Percentiles rank a stretch among this genome's conserved stretches.
Conservation (phyloP, 2,329 filamentous ascomycete species). For the Phialophora verrucosa region DNA sequence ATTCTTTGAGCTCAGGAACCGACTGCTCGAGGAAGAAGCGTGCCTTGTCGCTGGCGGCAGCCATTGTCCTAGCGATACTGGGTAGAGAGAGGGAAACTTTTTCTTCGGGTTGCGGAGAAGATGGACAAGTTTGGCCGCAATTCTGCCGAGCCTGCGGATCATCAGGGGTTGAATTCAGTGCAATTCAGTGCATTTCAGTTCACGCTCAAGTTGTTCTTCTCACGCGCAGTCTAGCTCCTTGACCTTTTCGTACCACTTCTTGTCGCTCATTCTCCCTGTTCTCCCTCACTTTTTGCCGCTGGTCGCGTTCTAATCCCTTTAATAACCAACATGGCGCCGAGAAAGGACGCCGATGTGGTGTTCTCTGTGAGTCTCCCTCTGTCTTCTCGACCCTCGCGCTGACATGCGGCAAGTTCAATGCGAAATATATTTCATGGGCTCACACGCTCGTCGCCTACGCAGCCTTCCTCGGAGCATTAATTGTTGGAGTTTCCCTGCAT, state of each 20-base stretch:
- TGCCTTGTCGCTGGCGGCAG: slow-evolving; percentile 87
- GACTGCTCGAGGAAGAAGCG: slow-evolving; percentile 93
- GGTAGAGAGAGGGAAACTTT: slow-evolving; percentile 11
- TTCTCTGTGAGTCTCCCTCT: slow-evolving; percentile 55
- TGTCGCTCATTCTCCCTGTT: slow-evolving; percentile 33
- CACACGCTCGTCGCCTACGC: slow-evolving; percentile 83
- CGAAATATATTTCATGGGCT: slow-evolving; percentile 85
- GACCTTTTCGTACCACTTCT: slow-evolving; percentile 15
- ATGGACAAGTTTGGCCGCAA: slow-evolving; percentile 2
- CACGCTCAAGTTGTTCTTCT: neutral
- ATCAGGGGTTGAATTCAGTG: slow-evolving; percentile 15
- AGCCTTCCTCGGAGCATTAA: slow-evolving; percentile 83
- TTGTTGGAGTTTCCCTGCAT: slow-evolving; percentile 81
- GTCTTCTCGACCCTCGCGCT: slow-evolving; percentile 34
- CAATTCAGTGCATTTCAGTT: slow-evolving; percentile 2
- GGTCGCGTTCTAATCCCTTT: slow-evolving; percentile 35
- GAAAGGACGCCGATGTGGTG: slow-evolving; percentile 68
- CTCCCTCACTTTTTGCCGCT: slow-evolving; percentile 27
- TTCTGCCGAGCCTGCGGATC: slow-evolving; percentile 17
- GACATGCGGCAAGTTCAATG: slow-evolving; percentile 66
- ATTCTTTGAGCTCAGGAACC: slow-evolving; percentile 89
- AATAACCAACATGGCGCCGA: slow-evolving; percentile 60
- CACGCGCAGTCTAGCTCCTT: slow-evolving; percentile 2
- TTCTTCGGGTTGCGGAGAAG: slow-evolving; percentile 4
- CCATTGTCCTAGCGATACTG: slow-evolving; percentile 60